Evolutionary conservation across 2,329 filamentous ascomycete genomes (phyloP).

Genomic region (Colletotrichum siamense): DNA sequence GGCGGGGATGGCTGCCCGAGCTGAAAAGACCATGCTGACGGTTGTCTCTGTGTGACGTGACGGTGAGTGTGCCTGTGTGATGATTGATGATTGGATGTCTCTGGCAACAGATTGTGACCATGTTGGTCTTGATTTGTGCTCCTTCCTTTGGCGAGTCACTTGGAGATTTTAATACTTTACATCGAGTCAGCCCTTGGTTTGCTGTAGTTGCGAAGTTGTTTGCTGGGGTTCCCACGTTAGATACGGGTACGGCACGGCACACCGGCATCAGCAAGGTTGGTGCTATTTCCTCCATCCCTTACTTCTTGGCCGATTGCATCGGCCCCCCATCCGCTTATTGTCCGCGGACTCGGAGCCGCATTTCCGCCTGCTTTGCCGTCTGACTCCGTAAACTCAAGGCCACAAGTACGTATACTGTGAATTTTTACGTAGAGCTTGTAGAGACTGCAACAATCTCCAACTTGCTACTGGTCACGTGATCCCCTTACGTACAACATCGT

Average conservation of each 20-base stretch:
- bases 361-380: neutral
- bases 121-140: neutral
- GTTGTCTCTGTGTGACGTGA: neutral
- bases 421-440: neutral
- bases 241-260: neutral
- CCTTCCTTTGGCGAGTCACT: neutral
- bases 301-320: neutral
- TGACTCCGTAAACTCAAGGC: neutral
- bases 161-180: fast-evolving
- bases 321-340: neutral
- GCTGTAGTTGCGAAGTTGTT: neutral
- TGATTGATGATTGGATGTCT: neutral
- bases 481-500: neutral
- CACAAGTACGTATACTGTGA: neutral
- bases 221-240: neutral
- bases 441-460: neutral
- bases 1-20: neutral
- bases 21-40: neutral
- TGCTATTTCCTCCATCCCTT: neutral
- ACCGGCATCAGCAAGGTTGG: neutral
- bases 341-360: neutral
- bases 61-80: neutral
- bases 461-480: neutral
- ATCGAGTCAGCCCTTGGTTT: neutral
- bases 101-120: neutral